These are phyloP conservation scores for Lycium ferocissimum DNA, from an alignment of 257 asterid species.

Conservation along the genomic window DNA sequence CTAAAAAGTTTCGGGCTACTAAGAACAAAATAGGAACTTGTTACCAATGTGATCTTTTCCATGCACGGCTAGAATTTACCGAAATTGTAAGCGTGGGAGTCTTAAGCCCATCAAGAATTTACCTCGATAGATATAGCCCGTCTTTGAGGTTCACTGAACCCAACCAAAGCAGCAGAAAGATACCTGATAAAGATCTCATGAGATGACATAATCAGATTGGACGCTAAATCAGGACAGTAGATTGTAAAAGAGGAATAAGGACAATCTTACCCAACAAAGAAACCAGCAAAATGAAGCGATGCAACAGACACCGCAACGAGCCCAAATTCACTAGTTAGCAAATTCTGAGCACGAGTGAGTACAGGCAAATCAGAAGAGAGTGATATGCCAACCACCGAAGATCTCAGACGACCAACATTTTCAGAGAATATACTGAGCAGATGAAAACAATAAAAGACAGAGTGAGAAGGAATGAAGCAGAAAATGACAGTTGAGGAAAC, in stretches of 20 bases:
- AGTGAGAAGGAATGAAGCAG: conserved; percentile 14
- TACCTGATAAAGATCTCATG: conserved; percentile 54
- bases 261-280: conserved; percentile 79
- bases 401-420: conserved; percentile 65
- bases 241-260: background rate
- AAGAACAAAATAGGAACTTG: background rate
- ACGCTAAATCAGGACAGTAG: background rate
- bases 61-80: background rate
- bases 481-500: background rate
- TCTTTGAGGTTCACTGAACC: conserved; percentile 83
- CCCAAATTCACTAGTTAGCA: conserved; percentile 71
- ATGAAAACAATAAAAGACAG: background rate
- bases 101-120: background rate
- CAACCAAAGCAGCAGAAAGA: conserved; percentile 70
- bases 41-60: background rate
- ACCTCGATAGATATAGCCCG: conserved; percentile 94
- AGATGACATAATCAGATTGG: background rate
- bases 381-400: conserved; percentile 60
- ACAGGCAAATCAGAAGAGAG: conserved; percentile 60
- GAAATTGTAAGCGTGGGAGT: background rate
- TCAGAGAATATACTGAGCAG: conserved; percentile 78
- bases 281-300: conserved; percentile 78
- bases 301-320: conserved; percentile 68
- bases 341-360: conserved; percentile 45
- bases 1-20: background rate